phyloP scores from a whole-genome alignment of 192 early-diverging fungal genomes.

The Ambispora gerdemannii region DNA sequence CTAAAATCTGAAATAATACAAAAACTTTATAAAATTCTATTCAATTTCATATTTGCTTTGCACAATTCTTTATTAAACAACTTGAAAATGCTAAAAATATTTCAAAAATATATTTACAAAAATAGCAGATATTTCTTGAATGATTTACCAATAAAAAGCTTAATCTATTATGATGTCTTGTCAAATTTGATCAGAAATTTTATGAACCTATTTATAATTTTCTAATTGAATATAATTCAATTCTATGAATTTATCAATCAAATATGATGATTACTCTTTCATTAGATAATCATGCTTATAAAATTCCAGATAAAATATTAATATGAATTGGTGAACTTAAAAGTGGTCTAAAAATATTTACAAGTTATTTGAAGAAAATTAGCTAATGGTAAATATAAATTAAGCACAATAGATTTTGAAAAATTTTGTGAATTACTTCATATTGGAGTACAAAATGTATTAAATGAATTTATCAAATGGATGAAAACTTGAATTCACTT shows the following conservation, averaged over 20 bases:
- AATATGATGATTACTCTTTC: neutral
- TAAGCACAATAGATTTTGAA: neutral
- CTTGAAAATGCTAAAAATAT: too few relatives aligned
- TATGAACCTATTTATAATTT: slow-evolving; percentile 2
- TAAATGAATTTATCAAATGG: slow-evolving; percentile 1
- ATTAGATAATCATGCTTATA: neutral
- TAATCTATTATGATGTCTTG: neutral
- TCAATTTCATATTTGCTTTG: too few relatives aligned
- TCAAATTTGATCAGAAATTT: slow-evolving; percentile 13
- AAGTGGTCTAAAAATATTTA: neutral
- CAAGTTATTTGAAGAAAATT: neutral
- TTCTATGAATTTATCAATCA: neutral
- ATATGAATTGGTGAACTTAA: neutral
- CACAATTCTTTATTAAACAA: too few relatives aligned
- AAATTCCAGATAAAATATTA: slow-evolving; percentile 4
- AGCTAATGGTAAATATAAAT: neutral
- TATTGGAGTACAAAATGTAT: neutral
- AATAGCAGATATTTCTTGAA: neutral
- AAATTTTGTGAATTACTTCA: neutral
- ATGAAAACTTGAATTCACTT: neutral
- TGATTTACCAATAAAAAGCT: neutral
- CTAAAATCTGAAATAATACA: too few relatives aligned
- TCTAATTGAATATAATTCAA: slow-evolving; percentile 1
- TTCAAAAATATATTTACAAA: neutral
- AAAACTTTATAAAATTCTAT: too few relatives aligned